Evolutionary conservation across 1,139 yeast genomes (phyloP), one percentile per base, ranked within the genome.

Genomic region (Geotrichum carabidarum): DNA sequence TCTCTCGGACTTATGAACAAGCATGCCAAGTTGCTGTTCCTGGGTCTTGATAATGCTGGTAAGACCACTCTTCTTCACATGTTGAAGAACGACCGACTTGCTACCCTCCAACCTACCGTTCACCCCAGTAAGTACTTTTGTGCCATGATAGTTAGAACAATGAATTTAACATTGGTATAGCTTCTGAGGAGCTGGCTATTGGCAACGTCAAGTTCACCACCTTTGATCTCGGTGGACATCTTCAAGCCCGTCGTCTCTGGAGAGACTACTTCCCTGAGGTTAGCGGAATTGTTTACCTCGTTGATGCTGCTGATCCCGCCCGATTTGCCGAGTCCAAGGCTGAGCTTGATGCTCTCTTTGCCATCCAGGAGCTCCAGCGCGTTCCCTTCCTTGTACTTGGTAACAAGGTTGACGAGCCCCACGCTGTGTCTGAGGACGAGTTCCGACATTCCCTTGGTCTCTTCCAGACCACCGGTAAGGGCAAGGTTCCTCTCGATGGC

Each of bases 191-290:
- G 72, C 81, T 93, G 65, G 94, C 98, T 58, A 93, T 93, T 67
- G 99, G 98, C 62, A 86, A 87, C 63, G 95, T 93, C 61, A 86
- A 93, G 72, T 93, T 93, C 79, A 93, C 99, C 59, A 94, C 99
- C 43, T 93, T 93, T 66, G 99, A 93, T 73, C 80, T 93, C 67
- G 99, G 99, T 72, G 99, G 99, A 44, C 99, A 93, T 77, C 85
- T 82, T 71, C 97, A 91, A 54, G 99, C 99, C 49, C 91, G 99
- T 77, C 89, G 99, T 75, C 83, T 93, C 69, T 93, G 99, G 99
- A 91, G 90, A 72, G 98, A 93, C 72, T 93, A 93, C 73, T 93
- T 94, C 84, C 99, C 99, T 55, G 99, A 93, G 74, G 99, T 93
- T 55, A 87, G 90, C 72, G 99, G 98, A 53, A 93, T 93, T 65